Conservation (phyloP, 129 eudicot genomes). For the Kitagawia praeruptora region DNA sequence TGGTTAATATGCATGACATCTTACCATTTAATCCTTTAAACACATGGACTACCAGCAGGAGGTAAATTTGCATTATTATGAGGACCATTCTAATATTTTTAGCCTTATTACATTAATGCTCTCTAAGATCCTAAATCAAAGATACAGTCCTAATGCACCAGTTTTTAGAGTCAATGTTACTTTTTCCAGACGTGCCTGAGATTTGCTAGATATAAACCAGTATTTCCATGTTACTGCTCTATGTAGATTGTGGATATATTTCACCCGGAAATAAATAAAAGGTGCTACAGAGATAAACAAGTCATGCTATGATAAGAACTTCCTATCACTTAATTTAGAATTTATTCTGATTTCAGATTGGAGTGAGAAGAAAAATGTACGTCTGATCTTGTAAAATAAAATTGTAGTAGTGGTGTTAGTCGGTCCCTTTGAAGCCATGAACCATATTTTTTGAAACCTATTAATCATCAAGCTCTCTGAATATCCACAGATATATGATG, state of each 20-base stretch:
- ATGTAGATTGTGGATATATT: neutral
- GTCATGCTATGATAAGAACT: neutral
- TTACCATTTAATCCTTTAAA: neutral
- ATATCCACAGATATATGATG: neutral
- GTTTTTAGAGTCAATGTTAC: neutral
- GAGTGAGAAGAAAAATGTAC: neutral
- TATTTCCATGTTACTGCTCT: neutral
- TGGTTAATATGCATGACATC: neutral
- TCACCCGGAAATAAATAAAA: neutral
- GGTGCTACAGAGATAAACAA: neutral
- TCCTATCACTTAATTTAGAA: neutral
- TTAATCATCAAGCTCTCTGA: neutral
- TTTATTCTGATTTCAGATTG: neutral
- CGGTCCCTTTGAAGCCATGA: neutral
- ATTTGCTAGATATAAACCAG: neutral
- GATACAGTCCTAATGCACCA: neutral
- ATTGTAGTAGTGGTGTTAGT: neutral
- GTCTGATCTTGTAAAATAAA: neutral
- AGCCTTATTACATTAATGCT: neutral
- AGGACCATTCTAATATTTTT: neutral
- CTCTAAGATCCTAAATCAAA: neutral
- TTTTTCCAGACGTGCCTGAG: neutral
- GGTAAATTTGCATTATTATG: neutral
- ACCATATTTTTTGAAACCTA: neutral
- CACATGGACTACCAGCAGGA: neutral